Evolutionary conservation across 2,329 filamentous ascomycete species (phyloP).

Genomic region (Rachicladosporium sp.): DNA sequence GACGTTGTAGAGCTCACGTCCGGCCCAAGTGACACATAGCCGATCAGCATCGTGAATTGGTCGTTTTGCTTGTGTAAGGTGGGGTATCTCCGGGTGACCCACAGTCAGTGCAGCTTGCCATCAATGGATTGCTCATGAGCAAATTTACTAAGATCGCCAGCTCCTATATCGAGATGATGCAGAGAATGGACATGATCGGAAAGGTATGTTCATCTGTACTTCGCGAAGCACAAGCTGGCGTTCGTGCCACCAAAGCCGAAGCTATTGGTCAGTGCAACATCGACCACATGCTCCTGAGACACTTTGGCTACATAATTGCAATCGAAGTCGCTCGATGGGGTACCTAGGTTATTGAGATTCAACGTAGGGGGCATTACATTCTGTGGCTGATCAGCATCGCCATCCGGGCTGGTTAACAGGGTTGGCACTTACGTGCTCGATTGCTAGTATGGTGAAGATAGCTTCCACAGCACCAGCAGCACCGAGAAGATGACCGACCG

Average conservation of each 20-base stretch:
- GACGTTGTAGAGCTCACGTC: background rate
- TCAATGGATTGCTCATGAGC: background rate
- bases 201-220: conserved; percentile 8
- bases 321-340: conserved; percentile 49
- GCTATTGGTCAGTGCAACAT: conserved; percentile 78
- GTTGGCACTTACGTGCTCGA: conserved; percentile 54
- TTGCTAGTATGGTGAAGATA: conserved; percentile 67
- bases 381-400: conserved; percentile 31
- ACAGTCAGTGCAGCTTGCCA: background rate
- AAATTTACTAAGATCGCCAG: no score
- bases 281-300: conserved; percentile 57
- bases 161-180: no score
- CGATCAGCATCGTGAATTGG: no score
- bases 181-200: no score
- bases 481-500: conserved; percentile 80
- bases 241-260: conserved; percentile 98
- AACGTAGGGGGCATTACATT: conserved; percentile 72
- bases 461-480: conserved; percentile 86
- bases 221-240: conserved; percentile 69
- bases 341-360: conserved; percentile 56
- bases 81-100: background rate
- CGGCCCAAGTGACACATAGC: background rate
- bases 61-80: no score
- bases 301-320: conserved; percentile 75
- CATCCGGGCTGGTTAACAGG: no score